These are phyloP conservation scores for Solanum bulbocastanum DNA, from an alignment of 257 asterid genomes.

Conservation along the genomic window DNA sequence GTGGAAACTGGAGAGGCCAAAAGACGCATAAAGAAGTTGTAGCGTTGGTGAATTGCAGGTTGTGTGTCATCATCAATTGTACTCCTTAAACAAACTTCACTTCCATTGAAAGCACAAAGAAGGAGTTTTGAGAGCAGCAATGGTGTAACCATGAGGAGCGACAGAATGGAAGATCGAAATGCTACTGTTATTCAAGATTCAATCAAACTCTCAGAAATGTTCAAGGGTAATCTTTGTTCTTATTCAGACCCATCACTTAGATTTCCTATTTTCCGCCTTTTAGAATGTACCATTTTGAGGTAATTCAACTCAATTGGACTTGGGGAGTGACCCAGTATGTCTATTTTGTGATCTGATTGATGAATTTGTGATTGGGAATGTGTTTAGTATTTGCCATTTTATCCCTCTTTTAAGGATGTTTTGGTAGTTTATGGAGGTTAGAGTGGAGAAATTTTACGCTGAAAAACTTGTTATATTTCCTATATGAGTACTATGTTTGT, in stretches of 20 bases:
- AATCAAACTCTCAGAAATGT: conserved; percentile 87
- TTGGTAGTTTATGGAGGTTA: not conserved
- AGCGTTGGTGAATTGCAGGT: not conserved
- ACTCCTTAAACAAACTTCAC: not conserved
- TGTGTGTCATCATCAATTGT: not conserved
- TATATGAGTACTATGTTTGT: not conserved
- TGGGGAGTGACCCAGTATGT: not conserved
- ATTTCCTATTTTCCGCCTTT: not conserved
- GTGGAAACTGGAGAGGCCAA: not conserved
- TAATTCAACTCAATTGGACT: not conserved
- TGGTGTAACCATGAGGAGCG: not conserved
- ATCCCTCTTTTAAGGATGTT: not conserved
- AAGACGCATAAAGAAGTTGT: not conserved
- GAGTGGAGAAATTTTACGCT: not conserved
- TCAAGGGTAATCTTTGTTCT: conserved; percentile 52
- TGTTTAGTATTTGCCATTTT: not conserved
- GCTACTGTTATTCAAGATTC: conserved; percentile 70
- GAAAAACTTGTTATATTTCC: not conserved
- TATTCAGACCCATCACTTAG: conserved; percentile 12
- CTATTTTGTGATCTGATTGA: not conserved
- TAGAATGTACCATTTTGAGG: not conserved
- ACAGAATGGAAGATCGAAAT: conserved; percentile 38
- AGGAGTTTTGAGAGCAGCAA: not conserved
- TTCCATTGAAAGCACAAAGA: not conserved
- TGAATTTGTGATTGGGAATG: not conserved